A percentile compares a stretch with the other conserved stretches of the same genome.
Conservation (phyloP, 139 green algal species). For the Haematococcus lacustris region DNA sequence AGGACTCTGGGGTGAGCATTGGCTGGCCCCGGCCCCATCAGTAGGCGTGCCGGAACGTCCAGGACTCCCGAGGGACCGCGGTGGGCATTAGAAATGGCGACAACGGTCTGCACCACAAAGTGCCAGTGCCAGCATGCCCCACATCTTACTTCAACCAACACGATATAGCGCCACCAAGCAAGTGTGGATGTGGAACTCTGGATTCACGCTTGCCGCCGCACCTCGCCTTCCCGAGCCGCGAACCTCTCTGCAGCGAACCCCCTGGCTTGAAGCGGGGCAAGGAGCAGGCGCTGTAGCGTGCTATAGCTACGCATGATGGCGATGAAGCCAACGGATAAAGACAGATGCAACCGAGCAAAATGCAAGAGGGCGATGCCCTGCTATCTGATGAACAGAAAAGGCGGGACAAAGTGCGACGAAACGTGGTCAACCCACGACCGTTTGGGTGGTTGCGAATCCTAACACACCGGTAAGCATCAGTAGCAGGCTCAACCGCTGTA, state of each 20-base stretch:
- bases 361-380: too few relatives aligned
- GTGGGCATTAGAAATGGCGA: not conserved
- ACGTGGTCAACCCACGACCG: too few relatives aligned
- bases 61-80: not conserved
- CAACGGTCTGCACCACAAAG: not conserved
- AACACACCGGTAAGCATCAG: too few relatives aligned
- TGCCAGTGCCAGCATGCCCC: not conserved
- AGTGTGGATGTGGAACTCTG: not conserved
- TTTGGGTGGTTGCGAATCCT: too few relatives aligned
- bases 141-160: not conserved
- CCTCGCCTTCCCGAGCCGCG: not conserved
- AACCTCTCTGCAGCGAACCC: not conserved
- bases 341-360: not conserved
- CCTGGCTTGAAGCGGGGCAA: not conserved
- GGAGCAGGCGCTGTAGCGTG: not conserved
- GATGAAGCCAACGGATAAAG: not conserved
- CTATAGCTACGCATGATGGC: not conserved
- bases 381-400: too few relatives aligned
- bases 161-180: not conserved
- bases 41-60: slow-evolving; percentile 52
- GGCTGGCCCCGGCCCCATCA: slow-evolving; percentile 82
- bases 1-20: slow-evolving; percentile 78
- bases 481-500: too few relatives aligned
- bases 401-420: too few relatives aligned
- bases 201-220: not conserved